Evolutionary conservation across 2,329 filamentous ascomycete species (phyloP).

Genomic region (Penicillium vulpinum): DNA sequence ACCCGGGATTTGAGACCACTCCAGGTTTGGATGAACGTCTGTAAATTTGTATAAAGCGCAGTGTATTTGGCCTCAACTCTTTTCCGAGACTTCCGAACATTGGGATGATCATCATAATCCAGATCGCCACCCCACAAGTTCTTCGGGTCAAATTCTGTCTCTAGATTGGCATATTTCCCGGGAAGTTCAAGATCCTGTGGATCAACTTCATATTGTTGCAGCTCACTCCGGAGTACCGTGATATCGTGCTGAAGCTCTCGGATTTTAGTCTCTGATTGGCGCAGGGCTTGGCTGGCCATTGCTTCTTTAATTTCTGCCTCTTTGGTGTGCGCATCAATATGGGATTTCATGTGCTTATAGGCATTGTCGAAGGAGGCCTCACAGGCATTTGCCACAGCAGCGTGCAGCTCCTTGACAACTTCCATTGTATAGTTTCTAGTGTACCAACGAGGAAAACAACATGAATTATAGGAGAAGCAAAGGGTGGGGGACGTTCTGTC

Average conservation of each 20-base stretch:
- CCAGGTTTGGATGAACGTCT: slow-evolving; percentile 30
- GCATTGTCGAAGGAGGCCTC: slow-evolving; percentile 32
- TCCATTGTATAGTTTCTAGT: slow-evolving; percentile 27
- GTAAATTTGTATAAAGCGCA: slow-evolving; percentile 33
- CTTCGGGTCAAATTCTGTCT: slow-evolving; percentile 10
- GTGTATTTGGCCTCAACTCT: slow-evolving; percentile 33
- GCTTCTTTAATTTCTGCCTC: slow-evolving; percentile 24
- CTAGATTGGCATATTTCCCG: slow-evolving; percentile 5
- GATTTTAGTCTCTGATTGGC: slow-evolving; percentile 17
- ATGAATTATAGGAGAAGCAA: background rate
- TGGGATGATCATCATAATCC: slow-evolving; percentile 18
- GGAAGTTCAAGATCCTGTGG: slow-evolving; percentile 7
- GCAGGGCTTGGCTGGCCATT: slow-evolving; percentile 22
- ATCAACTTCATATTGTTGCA: slow-evolving; percentile 17
- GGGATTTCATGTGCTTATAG: slow-evolving; percentile 25
- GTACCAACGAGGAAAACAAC: background rate
- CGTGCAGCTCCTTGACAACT: slow-evolving; percentile 31
- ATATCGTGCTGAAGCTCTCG: slow-evolving; percentile 25
- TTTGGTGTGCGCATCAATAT: slow-evolving; percentile 26
- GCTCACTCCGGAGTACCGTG: slow-evolving; percentile 22
- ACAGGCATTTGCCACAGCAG: slow-evolving; percentile 29
- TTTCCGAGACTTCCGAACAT: slow-evolving; percentile 17
- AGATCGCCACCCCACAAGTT: slow-evolving; percentile 20
- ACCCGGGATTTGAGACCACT: slow-evolving; percentile 32
- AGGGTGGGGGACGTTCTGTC: background rate